phyloP scores from a whole-genome alignment of 805 yeast species.

The Kazachstania martiniae region DNA sequence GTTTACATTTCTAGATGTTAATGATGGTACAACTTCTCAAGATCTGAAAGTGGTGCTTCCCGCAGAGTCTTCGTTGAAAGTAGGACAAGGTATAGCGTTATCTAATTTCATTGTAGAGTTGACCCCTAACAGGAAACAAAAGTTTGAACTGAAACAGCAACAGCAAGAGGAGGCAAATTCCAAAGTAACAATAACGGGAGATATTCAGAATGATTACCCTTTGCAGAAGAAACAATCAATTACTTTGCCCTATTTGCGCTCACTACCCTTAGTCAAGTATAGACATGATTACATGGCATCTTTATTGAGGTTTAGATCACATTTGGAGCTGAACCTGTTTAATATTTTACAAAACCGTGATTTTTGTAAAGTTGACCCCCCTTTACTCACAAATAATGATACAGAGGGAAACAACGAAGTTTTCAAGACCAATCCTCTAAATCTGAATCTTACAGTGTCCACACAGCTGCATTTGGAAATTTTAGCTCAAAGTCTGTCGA shows the following conservation, averaged over 20 bases:
- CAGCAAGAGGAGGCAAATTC: conserved; percentile 20
- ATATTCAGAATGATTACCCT: conserved; percentile 52
- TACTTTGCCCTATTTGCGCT: conserved; percentile 53
- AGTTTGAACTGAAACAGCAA: conserved; percentile 42
- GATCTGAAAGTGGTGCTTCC: conserved; percentile 46
- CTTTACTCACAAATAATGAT: conserved; percentile 77
- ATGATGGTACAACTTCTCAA: conserved; percentile 60
- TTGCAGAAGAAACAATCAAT: conserved; percentile 73
- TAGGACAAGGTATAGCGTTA: conserved; percentile 30
- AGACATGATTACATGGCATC: conserved; percentile 57
- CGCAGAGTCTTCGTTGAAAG: conserved; percentile 8
- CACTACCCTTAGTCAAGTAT: conserved; percentile 69
- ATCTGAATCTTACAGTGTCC: conserved; percentile 77
- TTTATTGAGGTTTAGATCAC: conserved; percentile 62
- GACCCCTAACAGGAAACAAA: conserved; percentile 33
- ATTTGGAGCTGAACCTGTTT: conserved; percentile 41
- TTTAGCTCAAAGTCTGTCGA: conserved; percentile 54
- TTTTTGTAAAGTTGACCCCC: conserved; percentile 73
- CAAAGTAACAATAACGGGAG: conserved; percentile 44
- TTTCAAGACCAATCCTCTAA: conserved; percentile 39
- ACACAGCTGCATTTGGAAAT: conserved; percentile 87
- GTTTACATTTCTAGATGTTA: conserved; percentile 66
- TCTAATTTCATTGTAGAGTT: conserved; percentile 27
- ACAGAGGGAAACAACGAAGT: conserved; percentile 98
- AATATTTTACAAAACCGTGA: conserved; percentile 40